A percentile compares a stretch with the other conserved stretches of the same genome.
phyloP scores from a whole-genome alignment of 352 stramenopile species.

The Pythium aphanidermatum region DNA sequence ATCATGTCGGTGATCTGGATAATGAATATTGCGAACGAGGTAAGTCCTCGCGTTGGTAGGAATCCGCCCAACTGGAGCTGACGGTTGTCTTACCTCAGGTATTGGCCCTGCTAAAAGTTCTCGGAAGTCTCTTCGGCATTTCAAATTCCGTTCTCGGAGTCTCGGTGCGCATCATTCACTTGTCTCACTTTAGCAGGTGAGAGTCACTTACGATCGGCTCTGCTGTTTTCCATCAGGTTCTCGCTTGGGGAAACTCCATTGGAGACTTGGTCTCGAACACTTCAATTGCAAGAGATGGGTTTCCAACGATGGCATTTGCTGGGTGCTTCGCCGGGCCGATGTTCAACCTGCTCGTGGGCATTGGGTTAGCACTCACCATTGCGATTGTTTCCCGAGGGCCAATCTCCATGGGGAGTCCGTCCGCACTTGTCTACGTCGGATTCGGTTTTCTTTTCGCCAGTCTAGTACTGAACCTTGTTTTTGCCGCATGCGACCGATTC shows the following conservation, averaged over 20 bases:
- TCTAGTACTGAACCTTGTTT: slow-evolving; percentile 56
- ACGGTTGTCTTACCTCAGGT: too few species aligned
- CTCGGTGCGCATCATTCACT: slow-evolving; percentile 32
- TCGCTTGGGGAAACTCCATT: slow-evolving; percentile 79
- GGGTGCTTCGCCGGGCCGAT: slow-evolving; percentile 79
- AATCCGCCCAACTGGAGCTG: too few species aligned
- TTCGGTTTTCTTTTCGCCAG: slow-evolving; percentile 64
- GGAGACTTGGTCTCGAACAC: slow-evolving; percentile 76
- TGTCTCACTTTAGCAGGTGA: too few species aligned
- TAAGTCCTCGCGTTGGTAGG: slow-evolving; percentile 1
- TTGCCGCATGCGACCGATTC: slow-evolving; percentile 52
- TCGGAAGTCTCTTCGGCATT: slow-evolving; percentile 69
- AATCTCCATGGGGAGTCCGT: slow-evolving; percentile 44
- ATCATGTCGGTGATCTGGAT: slow-evolving; percentile 86
- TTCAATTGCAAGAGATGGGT: slow-evolving; percentile 69
- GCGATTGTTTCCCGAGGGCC: slow-evolving; percentile 47
- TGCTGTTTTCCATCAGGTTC: slow-evolving; percentile 32
- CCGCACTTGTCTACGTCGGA: slow-evolving; percentile 55
- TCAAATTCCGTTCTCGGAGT: slow-evolving; percentile 71
- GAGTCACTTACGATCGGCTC: too few species aligned
- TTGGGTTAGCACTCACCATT: slow-evolving; percentile 62
- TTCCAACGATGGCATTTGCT: slow-evolving; percentile 78
- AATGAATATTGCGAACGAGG: slow-evolving; percentile 81
- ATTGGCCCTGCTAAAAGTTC: slow-evolving; percentile 60
- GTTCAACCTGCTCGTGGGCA: slow-evolving; percentile 73